Evolutionary conservation across 2,329 filamentous ascomycete genomes (phyloP), one percentile per base, ranked within the genome.

Genomic region (Annulohypoxylon truncatum): DNA sequence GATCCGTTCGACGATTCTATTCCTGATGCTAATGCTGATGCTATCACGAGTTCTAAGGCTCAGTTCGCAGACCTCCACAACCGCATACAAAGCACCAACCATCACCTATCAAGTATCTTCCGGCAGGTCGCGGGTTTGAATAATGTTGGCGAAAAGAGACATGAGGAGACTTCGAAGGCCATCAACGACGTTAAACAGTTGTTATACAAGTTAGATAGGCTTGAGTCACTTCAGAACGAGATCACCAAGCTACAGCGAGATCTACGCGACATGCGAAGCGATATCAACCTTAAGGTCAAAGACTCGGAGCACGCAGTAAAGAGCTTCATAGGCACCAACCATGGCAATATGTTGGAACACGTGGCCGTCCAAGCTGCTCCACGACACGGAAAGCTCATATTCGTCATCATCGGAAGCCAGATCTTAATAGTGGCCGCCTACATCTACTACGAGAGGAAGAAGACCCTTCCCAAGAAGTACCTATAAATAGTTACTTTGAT

Each of bases 381-480:
- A 0, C 81, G 83, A 28, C 85, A 88, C 76, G 79, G 80, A 15
- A 82, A 78, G 69, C 78, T 89, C 72, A 86, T 97, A 69, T 85
- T 90, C 73, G 81, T 94, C 64, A 85, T 97, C 63, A 82, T 97
- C 60, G 89, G 86, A 15, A 88, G 92, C 68, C 94, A 97, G 80
- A 76, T 92, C 51, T 77, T 93, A 70, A 82, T 96, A 29, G 87
- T 88, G 0, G 88, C 80, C 1, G 86, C 84, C 0, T 97, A 94
- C 76, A 78, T 93, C 35, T 77, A 90, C 64, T 97, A 97, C 81
- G 97, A 97, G 86, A 87, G 89, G 73, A 89, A 91, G 75, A 88
- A 90, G 80, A 89, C 84, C 69, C 88, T 89, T 78, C 93, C 93
- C n/a, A 97, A 97, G 85, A 97, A 97, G 82, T 97, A 94, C 79